Evolutionary conservation across 2,329 filamentous ascomycete species (phyloP).

Genomic region (Epichloe typhina): DNA sequence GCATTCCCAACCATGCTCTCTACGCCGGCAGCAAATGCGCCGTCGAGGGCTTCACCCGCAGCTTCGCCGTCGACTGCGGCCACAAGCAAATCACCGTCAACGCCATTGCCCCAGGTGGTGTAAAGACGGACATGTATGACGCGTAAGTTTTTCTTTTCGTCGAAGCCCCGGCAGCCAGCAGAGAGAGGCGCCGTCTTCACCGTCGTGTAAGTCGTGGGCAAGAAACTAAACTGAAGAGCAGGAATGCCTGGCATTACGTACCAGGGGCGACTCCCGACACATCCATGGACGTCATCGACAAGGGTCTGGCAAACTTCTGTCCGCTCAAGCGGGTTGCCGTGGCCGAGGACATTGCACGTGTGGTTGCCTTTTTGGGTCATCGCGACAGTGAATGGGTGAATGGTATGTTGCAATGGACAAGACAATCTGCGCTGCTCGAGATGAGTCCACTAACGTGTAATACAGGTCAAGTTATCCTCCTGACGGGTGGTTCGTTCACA

Average conservation of each 20-base stretch:
- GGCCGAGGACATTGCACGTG: conserved; percentile 50
- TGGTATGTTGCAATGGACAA: too few species aligned
- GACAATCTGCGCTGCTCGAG: too few species aligned
- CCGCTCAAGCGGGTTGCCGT: conserved; percentile 43
- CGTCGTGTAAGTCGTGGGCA: too few species aligned
- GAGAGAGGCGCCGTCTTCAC: too few species aligned
- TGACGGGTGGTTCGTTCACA: too few species aligned
- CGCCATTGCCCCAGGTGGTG: conserved; percentile 51
- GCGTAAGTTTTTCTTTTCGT: too few species aligned
- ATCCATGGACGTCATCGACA: conserved; percentile 29
- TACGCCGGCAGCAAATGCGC: conserved; percentile 68
- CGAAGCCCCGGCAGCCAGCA: too few species aligned
- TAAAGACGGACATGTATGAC: conserved; percentile 51
- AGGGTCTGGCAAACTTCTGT: not conserved
- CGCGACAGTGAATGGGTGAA: too few species aligned
- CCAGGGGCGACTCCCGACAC: conserved; percentile 39
- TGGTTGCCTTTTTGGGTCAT: not conserved
- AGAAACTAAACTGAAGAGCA: not conserved
- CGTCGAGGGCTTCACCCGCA: conserved; percentile 64
- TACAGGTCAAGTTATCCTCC: too few species aligned
- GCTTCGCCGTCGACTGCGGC: conserved; percentile 58
- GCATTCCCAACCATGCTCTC: conserved; percentile 56
- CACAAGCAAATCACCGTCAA: conserved; percentile 57
- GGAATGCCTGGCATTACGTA: conserved; percentile 34
- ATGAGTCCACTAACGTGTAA: too few species aligned